Evolutionary conservation across 2,329 filamentous ascomycete species (phyloP).

Genomic region (Trichoderma afroharzianum): DNA sequence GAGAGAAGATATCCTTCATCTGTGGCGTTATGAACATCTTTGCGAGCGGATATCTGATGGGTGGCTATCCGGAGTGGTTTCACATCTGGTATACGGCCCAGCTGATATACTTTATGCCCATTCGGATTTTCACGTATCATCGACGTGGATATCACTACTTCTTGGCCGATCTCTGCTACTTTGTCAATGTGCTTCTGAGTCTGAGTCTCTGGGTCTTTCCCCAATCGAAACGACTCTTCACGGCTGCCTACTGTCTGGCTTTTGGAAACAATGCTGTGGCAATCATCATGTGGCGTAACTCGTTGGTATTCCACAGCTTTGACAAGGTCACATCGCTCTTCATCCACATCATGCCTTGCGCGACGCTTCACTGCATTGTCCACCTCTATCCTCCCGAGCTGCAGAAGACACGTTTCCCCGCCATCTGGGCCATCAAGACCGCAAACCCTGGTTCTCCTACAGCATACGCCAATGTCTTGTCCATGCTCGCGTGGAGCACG

Average conservation of each 20-base stretch:
- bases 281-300: constrained; percentile 99
- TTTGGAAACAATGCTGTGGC: constrained; percentile 97
- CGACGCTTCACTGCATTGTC: constrained; percentile 85
- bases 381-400: constrained; percentile 68
- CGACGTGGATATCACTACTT: constrained; percentile 95
- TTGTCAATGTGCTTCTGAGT: constrained; percentile 84
- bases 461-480: constrained; percentile 70
- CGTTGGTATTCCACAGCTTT: constrained; percentile 94
- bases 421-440: constrained; percentile 75
- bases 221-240: constrained; percentile 83
- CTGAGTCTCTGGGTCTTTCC: constrained; percentile 89
- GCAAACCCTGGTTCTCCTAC: constrained; percentile 66
- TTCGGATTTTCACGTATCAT: constrained; percentile 88
- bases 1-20: constrained; percentile 96
- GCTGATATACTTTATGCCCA: constrained; percentile 93
- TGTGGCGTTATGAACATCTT: constrained; percentile 96
- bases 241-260: constrained; percentile 85
- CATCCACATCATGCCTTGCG: constrained; percentile 98
- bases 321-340: constrained; percentile 99
- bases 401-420: constrained; percentile 72
- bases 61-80: constrained; percentile 79
- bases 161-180: constrained; percentile 94
- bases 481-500: constrained; percentile 93
- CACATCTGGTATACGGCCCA: constrained; percentile 90
- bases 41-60: constrained; percentile 90